Base-by-base conservation (phyloP, 1,139 yeast species). In the Zygosaccharomyces sapae region DNA sequence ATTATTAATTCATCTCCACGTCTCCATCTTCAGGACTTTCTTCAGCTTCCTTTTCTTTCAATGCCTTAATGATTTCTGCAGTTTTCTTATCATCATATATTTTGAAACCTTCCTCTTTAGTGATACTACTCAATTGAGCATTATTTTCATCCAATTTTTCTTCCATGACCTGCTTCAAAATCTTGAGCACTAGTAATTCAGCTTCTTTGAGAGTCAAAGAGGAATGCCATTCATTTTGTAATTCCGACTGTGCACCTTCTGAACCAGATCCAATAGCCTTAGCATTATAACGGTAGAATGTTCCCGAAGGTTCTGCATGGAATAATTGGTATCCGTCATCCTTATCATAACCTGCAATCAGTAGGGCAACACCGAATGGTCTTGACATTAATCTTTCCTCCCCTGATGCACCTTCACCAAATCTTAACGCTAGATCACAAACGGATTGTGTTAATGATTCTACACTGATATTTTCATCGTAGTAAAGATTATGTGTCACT, bases 251-350 rank as follows among this genome's bases (percentile, higher is more conserved):
- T 2, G 99, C 99, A 53, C 98, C 98, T 69, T 94, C 99, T 16
- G 96, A 86, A 24, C 99, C 99, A 1, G 96, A 87, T 7, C 99
- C 99, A 65, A 94, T 94, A 8, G 98, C 98, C 70, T 92, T 94
- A 38, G 98, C 99, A 62, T 92, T 97, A 67, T 92, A 94, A 69
- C 95, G 80, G 73, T 92, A 94, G 62, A 89, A 94, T 1, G 99
- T 92, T 52, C 99, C 99, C 13, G 96, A 86, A 36, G 99, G 98
- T 70, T 94, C 99, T 12, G 98, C 96, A 66, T 94, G 97, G 67
- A 86, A 86, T 63, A 94, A 77, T 70, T 92, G 98, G 45, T 97
- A 96, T 0, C 98, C 98, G 62, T 87, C 84, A 59, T 88, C 95
- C 53, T 80, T 75, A 70, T 92, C 98, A 59, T 83, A 77, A 43